Conservation (phyloP, 441 rosid genomes). For the Adansonia grandidieri region DNA sequence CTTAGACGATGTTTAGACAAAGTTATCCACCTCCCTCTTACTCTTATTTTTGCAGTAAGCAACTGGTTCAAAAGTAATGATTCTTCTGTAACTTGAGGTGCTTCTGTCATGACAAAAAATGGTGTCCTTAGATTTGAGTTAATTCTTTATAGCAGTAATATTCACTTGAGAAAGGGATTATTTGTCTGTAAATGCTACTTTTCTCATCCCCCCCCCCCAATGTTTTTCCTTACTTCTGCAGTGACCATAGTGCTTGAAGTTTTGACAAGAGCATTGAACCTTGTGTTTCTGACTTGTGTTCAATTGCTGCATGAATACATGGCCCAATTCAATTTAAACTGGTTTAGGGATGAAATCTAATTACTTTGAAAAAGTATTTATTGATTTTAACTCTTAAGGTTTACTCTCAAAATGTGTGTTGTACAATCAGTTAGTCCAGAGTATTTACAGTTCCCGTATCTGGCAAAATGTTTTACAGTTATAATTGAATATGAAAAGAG, state of each 20-base stretch:
- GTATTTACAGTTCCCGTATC: not conserved
- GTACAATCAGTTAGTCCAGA: not conserved
- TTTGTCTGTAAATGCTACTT: not conserved
- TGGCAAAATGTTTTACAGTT: not conserved
- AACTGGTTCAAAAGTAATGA: not conserved
- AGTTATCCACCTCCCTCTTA: not conserved
- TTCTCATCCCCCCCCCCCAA: not conserved
- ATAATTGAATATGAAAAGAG: not conserved
- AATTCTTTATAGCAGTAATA: not conserved
- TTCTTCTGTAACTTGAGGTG: not conserved
- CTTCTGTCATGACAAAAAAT: not conserved
- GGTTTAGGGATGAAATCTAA: slow-evolving; percentile 16
- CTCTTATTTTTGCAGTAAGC: slow-evolving; percentile 1
- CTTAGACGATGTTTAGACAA: not conserved
- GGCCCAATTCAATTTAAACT: slow-evolving; percentile 13
- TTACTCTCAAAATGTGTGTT: not conserved
- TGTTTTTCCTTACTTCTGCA: not conserved
- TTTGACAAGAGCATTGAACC: not conserved
- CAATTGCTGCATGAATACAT: not conserved
- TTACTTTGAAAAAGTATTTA: not conserved
- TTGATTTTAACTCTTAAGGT: not conserved
- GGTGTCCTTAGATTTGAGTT: not conserved
- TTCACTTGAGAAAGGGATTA: slow-evolving; percentile 10
- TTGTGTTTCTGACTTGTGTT: not conserved
- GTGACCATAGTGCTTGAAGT: slow-evolving; percentile 1